Evolutionary conservation across 345 rosid genomes (phyloP).

Genomic region (Salix suchowensis): DNA sequence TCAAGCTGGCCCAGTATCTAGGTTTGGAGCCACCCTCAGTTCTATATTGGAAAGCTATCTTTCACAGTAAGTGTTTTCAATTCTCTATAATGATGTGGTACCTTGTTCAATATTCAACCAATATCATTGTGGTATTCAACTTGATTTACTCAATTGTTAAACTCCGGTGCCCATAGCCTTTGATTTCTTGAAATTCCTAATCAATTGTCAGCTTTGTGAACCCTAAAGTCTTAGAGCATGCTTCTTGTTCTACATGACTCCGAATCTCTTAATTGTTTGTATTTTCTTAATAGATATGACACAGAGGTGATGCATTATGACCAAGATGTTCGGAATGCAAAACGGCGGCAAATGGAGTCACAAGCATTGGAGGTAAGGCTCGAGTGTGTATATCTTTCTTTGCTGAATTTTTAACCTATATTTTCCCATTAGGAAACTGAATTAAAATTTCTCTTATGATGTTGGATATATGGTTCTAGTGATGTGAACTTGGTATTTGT

Average conservation of each 20-base stretch:
- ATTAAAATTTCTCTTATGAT: neutral
- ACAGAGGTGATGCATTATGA: slow-evolving; percentile 65
- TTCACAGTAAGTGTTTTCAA: no score
- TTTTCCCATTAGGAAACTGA: neutral
- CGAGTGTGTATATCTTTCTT: neutral
- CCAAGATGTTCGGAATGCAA: slow-evolving; percentile 62
- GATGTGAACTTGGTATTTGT: neutral
- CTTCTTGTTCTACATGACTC: neutral
- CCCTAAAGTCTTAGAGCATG: neutral
- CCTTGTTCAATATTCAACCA: no score
- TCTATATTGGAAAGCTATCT: no score
- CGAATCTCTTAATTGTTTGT: neutral
- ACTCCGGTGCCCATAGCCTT: neutral
- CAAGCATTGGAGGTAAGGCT: slow-evolving; percentile 67
- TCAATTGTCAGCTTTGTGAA: neutral
- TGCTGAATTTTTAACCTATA: neutral
- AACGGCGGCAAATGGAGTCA: slow-evolving; percentile 45
- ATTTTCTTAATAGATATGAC: slow-evolving; percentile 46
- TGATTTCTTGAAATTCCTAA: no score
- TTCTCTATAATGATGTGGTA: no score
- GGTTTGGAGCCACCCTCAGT: no score
- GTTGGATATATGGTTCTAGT: neutral
- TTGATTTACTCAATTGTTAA: neutral
- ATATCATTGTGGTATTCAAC: no score
- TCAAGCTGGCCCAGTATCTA: no score